Conservation (phyloP, 1,284 basidiomycete species). For the Jaminaea rosea region DNA sequence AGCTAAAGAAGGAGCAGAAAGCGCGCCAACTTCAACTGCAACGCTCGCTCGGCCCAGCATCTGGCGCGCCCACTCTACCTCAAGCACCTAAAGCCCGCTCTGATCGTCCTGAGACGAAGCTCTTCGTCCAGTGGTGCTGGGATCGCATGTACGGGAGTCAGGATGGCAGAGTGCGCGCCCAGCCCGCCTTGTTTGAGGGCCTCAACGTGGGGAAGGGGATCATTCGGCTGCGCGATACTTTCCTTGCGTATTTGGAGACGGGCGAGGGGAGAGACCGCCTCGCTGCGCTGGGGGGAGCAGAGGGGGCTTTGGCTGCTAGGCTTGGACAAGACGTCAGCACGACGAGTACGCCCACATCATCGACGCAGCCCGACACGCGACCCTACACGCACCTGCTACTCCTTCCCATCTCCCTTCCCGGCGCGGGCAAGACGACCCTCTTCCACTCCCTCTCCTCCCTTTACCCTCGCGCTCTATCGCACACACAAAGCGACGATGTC, state of each 20-base stretch:
- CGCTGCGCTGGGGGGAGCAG: conserved; percentile 46
- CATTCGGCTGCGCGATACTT: conserved; percentile 70
- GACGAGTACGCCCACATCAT: no score
- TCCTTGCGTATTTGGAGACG: conserved; percentile 61
- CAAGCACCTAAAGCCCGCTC: conserved; percentile 19
- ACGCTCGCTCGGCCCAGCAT: conserved; percentile 5
- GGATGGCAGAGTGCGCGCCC: conserved; percentile 59
- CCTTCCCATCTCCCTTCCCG: conserved; percentile 80
- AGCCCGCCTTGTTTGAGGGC: conserved; percentile 59
- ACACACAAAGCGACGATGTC: conserved; percentile 75
- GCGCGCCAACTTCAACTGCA: conserved; percentile 3
- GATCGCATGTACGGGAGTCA: conserved; percentile 32
- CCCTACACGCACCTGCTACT: conserved; percentile 70
- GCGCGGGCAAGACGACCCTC: conserved; percentile 88
- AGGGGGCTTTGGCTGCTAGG: conserved; percentile 33
- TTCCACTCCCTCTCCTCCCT: conserved; percentile 68
- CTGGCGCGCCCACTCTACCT: conserved; percentile 17
- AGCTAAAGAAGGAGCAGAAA: conserved; percentile 14
- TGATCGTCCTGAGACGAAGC: conserved; percentile 31
- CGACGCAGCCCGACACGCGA: conserved; percentile 31
- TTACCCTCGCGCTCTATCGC: conserved; percentile 72
- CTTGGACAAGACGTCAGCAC: no score
- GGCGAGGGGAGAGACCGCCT: conserved; percentile 28
- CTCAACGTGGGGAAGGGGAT: conserved; percentile 70
- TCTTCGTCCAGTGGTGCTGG: conserved; percentile 39